Percentiles rank a stretch among this genome's conserved stretches.
These are phyloP conservation scores for Phycomyces blakesleeanus DNA, from an alignment of 192 early-diverging fungal species.

Conservation along the genomic window DNA sequence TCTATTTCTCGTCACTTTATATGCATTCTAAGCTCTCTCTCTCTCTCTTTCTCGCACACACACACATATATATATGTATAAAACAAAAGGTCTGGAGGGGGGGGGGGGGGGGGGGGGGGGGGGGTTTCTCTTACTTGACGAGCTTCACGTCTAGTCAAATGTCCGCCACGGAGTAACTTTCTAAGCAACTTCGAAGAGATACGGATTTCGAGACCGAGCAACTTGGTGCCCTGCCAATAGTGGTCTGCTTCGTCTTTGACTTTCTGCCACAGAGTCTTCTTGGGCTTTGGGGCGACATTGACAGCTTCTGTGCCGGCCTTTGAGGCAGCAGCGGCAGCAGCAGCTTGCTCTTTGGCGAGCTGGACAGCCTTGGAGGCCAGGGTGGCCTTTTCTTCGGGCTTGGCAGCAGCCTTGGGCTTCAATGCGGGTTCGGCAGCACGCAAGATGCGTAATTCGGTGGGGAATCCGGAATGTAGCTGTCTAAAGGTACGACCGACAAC, in stretches of 20 bases:
- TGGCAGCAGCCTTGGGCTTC: conserved; percentile 32
- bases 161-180: conserved; percentile 71
- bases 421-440: conserved; percentile 14
- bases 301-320: neutral
- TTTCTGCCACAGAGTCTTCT: conserved; percentile 65
- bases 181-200: conserved; percentile 76
- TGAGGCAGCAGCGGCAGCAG: neutral
- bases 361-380: conserved; percentile 35
- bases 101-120: too few species aligned
- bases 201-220: conserved; percentile 82
- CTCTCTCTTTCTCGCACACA: too few species aligned
- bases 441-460: conserved; percentile 29
- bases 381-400: conserved; percentile 37
- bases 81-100: too few species aligned
- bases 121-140: conserved; percentile 69
- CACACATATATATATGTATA: too few species aligned
- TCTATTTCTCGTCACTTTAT: too few species aligned
- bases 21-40: too few species aligned
- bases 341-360: conserved; percentile 33
- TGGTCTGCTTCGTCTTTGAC: conserved; percentile 88
- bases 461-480: conserved; percentile 2
- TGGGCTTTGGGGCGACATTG: conserved; percentile 29
- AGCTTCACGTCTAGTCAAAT: conserved; percentile 81
- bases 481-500: neutral
- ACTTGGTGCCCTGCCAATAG: conserved; percentile 91